Evolutionary conservation across 164 flowering plant genomes (phyloP).

Genomic region (Pachysandra terminalis): DNA sequence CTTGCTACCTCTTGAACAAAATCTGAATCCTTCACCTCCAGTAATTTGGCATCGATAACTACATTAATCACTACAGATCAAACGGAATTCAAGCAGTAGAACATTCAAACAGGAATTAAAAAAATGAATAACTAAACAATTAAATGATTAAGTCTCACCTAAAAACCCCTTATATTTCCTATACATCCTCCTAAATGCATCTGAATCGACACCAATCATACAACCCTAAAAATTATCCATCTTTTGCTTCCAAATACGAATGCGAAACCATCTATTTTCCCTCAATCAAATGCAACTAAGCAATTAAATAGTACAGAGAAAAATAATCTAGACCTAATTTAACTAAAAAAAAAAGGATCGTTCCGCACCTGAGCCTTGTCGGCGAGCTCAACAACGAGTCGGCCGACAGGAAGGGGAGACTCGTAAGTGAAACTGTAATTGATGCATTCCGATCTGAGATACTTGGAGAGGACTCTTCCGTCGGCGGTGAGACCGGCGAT

Average conservation of each 20-base stretch:
- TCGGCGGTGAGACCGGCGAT: slow-evolving; percentile 97
- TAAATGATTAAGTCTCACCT: not conserved
- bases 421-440: slow-evolving; percentile 76
- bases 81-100: too few relatives aligned
- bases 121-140: too few relatives aligned
- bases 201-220: not conserved
- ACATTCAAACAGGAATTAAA: too few relatives aligned
- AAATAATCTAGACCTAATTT: not conserved
- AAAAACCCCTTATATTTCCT: not conserved
- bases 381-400: slow-evolving; percentile 91
- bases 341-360: slow-evolving; percentile 1
- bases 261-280: not conserved
- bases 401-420: slow-evolving; percentile 84
- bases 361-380: slow-evolving; percentile 88
- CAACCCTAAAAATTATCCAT: not conserved
- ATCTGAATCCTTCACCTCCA: too few relatives aligned
- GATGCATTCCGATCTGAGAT: slow-evolving; percentile 83
- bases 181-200: not conserved
- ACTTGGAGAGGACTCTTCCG: slow-evolving; percentile 83
- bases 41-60: too few relatives aligned
- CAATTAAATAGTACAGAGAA: not conserved
- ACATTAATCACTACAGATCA: too few relatives aligned
- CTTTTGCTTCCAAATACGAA: not conserved
- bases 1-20: too few relatives aligned
- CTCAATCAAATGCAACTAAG: not conserved